Evolutionary conservation across 768 basidiomycete species (phyloP), one percentile per base, ranked within the genome.

Genomic region (Pulveroboletus sp.): DNA sequence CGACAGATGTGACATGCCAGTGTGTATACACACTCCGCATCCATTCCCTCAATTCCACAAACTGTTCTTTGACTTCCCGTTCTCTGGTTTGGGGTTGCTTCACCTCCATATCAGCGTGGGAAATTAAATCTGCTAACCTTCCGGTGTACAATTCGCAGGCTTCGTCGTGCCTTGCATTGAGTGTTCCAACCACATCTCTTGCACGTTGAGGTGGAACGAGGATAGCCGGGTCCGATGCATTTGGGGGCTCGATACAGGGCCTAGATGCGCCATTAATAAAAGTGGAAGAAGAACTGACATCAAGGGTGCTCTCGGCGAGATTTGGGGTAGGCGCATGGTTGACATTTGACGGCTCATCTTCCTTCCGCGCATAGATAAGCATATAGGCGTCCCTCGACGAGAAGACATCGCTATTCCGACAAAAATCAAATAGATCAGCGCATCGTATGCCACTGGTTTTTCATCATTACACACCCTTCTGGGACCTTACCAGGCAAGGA

Each of bases 311-410:
- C 33, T 56, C 44, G 38, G 40, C 31, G 41, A 53, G 44, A 56
- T 58, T 45, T 49, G 50, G 50, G 49, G 52, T 53, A 34, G 46
- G 34, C 38, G 47, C 54, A 51, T 56, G 53, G 55, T 38, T 23
- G 47, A 35, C 34, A 24, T 53, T 51, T 41, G 52, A 17, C 33
- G 46, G 40, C 31, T 39, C 37, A 17, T 56, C 48, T 24, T 67
- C 59, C 55, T 72, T 75, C 11, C 81, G 79, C 32, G 80, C 78
- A 67, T 97, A 98, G 45, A 98, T 84, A 27, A 97, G 77, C 93
- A 97, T 95, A 68, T 98, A 97, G 6, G 91, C 92, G 58, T 97
- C 92, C 68, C 80, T 87, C 2, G 92, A 93, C 3, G 79, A 74
- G 54, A 67, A 67, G 35, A 87, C 75, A 33, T 75, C 71, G 51